Conservation (phyloP, 208 protist genomes). For the Crithidia brevicula region DNA sequence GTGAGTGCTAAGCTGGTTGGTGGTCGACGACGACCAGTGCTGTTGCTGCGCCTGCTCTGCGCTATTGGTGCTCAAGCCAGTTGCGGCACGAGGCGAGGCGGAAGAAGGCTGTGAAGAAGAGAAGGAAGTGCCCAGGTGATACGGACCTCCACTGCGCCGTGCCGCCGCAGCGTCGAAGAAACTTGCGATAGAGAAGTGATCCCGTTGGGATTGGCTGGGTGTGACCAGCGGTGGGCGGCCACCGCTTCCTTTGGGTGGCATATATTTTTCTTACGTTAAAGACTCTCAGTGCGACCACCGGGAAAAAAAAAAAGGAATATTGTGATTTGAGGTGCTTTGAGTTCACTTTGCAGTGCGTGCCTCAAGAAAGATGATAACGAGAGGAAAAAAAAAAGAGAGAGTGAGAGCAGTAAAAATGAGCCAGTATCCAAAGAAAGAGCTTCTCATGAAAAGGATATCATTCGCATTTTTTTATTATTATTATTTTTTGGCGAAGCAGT, state of each 20-base stretch:
- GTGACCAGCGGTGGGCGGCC: slow-evolving; percentile 9
- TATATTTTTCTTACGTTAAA: too few species aligned
- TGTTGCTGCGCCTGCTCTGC: background rate
- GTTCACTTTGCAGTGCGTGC: background rate
- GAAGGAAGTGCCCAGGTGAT: slow-evolving; percentile 14
- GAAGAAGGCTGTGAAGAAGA: background rate
- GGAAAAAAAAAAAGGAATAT: too few species aligned
- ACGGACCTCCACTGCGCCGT: slow-evolving; percentile 12
- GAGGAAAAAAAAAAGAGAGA: background rate
- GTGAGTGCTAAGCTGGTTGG: background rate
- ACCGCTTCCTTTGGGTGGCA: slow-evolving; percentile 14
- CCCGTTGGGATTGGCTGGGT: slow-evolving; percentile 5
- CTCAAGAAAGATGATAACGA: background rate
- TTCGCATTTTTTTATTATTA: too few species aligned
- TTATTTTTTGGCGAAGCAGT: too few species aligned
- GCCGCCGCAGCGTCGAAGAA: slow-evolving; percentile 55
- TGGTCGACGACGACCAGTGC: slow-evolving; percentile 22
- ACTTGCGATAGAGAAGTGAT: slow-evolving; percentile 43
- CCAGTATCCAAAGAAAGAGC: too few species aligned
- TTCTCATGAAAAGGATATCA: too few species aligned
- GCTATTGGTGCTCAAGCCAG: slow-evolving; percentile 6
- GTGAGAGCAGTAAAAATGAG: too few species aligned
- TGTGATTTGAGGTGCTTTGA: too few species aligned
- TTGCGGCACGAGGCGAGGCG: background rate
- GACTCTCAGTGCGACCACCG: too few species aligned